Percentiles rank a stretch among this genome's conserved stretches.
Evolutionary conservation across 345 rosid species (phyloP).

Genomic region (Reutealis trisperma): DNA sequence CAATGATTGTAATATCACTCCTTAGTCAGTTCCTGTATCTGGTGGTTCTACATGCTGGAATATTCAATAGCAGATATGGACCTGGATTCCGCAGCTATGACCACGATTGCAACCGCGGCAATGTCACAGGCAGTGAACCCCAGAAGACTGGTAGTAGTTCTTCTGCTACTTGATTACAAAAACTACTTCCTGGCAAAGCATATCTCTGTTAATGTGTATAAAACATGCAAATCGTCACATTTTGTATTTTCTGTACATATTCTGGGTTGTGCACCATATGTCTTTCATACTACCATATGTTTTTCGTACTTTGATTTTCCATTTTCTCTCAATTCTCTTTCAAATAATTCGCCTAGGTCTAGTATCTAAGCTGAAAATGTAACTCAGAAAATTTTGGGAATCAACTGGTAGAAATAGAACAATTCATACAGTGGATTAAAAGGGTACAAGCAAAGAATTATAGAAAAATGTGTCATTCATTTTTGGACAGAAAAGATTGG

Average conservation of each 20-base stretch:
- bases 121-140: neutral
- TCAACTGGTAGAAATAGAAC: neutral
- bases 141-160: neutral
- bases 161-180: neutral
- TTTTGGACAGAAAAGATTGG: conserved; percentile 19
- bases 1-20: conserved; percentile 25
- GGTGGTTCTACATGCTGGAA: conserved; percentile 29
- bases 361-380: too few species aligned
- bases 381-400: neutral
- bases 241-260: neutral
- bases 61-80: conserved; percentile 11
- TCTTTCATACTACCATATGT: too few species aligned
- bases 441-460: too few species aligned
- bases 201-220: neutral
- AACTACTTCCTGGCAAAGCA: neutral
- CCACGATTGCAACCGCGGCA: neutral
- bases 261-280: neutral
- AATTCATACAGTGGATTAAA: neutral
- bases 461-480: neutral
- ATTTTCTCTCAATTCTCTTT: too few species aligned
- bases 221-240: neutral
- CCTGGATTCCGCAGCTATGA: conserved; percentile 19
- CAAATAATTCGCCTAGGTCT: too few species aligned
- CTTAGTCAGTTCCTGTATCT: conserved; percentile 34
- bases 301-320: too few species aligned